Percentiles rank a stretch among this genome's conserved stretches.
Evolutionary conservation across 164 flowering plant genomes (phyloP).

Genomic region (Magnolia kwangsiensis): DNA sequence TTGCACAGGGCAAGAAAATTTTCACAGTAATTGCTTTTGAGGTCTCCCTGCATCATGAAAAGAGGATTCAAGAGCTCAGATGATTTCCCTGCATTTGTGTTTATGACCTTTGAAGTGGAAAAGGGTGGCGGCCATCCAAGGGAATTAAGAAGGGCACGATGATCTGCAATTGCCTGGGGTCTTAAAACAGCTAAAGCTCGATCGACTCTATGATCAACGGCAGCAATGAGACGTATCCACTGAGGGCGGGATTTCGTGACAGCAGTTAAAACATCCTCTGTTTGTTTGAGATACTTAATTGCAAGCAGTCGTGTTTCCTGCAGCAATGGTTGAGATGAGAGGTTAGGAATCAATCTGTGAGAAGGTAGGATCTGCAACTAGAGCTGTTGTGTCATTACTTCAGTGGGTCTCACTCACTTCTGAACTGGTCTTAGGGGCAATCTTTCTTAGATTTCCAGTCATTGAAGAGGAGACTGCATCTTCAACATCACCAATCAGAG

Average conservation of each 20-base stretch:
- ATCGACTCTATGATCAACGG: slow-evolving; percentile 94
- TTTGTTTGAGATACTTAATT: slow-evolving; percentile 49
- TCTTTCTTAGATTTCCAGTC: slow-evolving; percentile 49
- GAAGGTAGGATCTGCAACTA: not conserved
- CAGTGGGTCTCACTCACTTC: slow-evolving; percentile 58
- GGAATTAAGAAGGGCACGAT: slow-evolving; percentile 75
- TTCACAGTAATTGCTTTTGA: slow-evolving; percentile 69
- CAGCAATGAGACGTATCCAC: slow-evolving; percentile 75
- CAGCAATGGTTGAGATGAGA: slow-evolving; percentile 11
- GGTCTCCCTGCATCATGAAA: slow-evolving; percentile 74
- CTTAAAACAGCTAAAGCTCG: slow-evolving; percentile 83
- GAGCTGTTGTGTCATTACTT: not conserved
- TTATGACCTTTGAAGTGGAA: slow-evolving; percentile 42
- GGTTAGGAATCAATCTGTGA: slow-evolving; percentile 3
- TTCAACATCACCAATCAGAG: slow-evolving; percentile 88
- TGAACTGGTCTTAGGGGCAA: slow-evolving; percentile 27
- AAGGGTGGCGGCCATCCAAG: slow-evolving; percentile 98
- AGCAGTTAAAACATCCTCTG: slow-evolving; percentile 61
- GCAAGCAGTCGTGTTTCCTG: slow-evolving; percentile 67
- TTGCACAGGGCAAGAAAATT: slow-evolving; percentile 79
- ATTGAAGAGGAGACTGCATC: slow-evolving; percentile 78
- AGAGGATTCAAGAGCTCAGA: slow-evolving; percentile 60
- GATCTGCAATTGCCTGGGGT: slow-evolving; percentile 94
- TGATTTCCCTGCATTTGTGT: slow-evolving; percentile 35
- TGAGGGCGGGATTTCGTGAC: slow-evolving; percentile 62